Evolutionary conservation across 2,329 filamentous ascomycete species (phyloP).

Genomic region (Ophiostoma tasmaniense): DNA sequence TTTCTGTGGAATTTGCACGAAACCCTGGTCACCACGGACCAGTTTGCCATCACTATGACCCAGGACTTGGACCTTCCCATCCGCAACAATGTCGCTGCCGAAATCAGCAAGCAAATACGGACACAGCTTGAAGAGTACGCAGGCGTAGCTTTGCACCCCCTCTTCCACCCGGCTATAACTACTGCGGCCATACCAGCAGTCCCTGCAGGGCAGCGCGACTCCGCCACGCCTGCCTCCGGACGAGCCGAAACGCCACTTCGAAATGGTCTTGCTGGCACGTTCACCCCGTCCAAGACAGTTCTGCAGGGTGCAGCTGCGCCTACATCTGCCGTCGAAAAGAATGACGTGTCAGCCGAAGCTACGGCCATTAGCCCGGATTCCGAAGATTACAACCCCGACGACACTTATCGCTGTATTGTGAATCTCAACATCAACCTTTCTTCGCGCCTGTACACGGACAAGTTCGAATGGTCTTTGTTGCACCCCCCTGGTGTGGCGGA

Average conservation of each 20-base stretch:
- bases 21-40: conserved; percentile 84
- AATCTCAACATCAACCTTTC: conserved; percentile 84
- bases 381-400: conserved; percentile 78
- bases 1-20: conserved; percentile 98
- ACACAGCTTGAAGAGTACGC: conserved; percentile 95
- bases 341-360: conserved; percentile 60
- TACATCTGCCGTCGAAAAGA: background rate
- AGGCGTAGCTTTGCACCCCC: conserved; percentile 81
- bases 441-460: conserved; percentile 89
- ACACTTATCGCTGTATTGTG: conserved; percentile 90
- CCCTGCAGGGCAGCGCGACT: background rate
- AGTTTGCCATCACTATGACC: conserved; percentile 84
- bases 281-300: background rate
- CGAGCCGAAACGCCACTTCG: conserved; percentile 40
- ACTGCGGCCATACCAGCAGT: background rate
- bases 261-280: conserved; percentile 11
- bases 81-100: conserved; percentile 56
- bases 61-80: conserved; percentile 89
- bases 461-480: conserved; percentile 93
- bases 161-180: conserved; percentile 58
- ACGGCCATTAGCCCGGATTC: conserved; percentile 55
- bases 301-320: background rate
- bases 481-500: conserved; percentile 89
- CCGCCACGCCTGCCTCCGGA: background rate
- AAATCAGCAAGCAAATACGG: conserved; percentile 89